These are phyloP conservation scores for Backusella mclennaniae DNA, from an alignment of 192 early-diverging fungal species.

Conservation along the genomic window DNA sequence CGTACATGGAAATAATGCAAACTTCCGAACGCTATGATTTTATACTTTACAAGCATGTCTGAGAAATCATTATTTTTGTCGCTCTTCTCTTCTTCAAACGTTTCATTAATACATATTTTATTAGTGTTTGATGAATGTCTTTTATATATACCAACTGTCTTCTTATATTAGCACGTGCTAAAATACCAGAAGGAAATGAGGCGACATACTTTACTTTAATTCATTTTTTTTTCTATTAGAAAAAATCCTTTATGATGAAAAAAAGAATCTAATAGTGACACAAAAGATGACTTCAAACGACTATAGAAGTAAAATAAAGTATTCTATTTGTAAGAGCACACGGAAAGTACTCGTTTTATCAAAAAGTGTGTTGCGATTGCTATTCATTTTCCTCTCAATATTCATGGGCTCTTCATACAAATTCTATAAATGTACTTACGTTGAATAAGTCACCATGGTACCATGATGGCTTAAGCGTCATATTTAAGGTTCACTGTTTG, in stretches of 20 bases:
- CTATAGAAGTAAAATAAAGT: neutral
- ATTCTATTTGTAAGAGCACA: neutral
- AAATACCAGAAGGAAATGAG: neutral
- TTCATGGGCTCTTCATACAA: neutral
- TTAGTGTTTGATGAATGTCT: neutral
- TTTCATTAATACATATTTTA: neutral
- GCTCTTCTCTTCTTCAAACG: neutral
- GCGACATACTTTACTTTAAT: neutral
- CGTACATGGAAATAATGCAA: conserved; percentile 34
- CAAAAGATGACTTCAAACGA: neutral
- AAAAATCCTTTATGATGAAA: neutral
- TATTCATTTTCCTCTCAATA: neutral
- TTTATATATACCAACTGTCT: neutral
- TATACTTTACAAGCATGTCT: conserved; percentile 47
- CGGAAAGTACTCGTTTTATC: too few species aligned
- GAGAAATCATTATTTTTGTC: conserved; percentile 14
- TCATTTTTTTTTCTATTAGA: too few species aligned
- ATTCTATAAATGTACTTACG: neutral
- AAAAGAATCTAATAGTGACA: neutral
- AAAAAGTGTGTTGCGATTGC: neutral
- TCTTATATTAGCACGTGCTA: neutral
- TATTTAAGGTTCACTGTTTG: neutral
- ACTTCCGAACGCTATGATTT: conserved; percentile 49
- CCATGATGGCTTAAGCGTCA: neutral
- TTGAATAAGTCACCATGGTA: neutral